A percentile compares a stretch with the other conserved stretches of the same genome.
phyloP scores from a whole-genome alignment of 345 rosid species.

The Garcia nutans region DNA sequence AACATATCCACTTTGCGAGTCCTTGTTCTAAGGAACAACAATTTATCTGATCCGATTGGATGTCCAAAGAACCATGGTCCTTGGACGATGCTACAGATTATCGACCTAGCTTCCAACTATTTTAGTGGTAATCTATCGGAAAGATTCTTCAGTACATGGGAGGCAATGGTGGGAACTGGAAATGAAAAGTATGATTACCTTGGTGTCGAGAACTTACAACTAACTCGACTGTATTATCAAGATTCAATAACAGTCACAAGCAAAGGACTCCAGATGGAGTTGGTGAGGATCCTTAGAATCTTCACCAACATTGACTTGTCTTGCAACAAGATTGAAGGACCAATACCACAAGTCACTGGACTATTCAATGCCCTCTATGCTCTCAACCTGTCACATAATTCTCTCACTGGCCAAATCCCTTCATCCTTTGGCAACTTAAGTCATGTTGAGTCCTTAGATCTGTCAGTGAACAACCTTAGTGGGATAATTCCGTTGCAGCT shows the following conservation, averaged over 20 bases:
- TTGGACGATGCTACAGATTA: slow-evolving; percentile 40
- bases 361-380: slow-evolving; percentile 12
- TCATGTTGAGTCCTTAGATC: slow-evolving; percentile 25
- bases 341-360: slow-evolving; percentile 19
- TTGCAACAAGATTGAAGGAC: slow-evolving; percentile 18
- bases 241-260: slow-evolving; percentile 39
- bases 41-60: slow-evolving; percentile 5
- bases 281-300: slow-evolving; percentile 41
- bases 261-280: slow-evolving; percentile 44
- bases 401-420: slow-evolving; percentile 14
- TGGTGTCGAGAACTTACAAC: slow-evolving; percentile 1
- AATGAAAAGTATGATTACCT: slow-evolving; percentile 24
- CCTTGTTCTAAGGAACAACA: slow-evolving; percentile 38
- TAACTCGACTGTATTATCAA: slow-evolving; percentile 22
- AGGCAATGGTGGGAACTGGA: slow-evolving; percentile 35
- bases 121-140: slow-evolving; percentile 31
- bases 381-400: slow-evolving; percentile 27
- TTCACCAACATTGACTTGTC: slow-evolving; percentile 39
- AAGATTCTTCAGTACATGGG: slow-evolving; percentile 17
- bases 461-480: slow-evolving; percentile 8
- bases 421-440: slow-evolving; percentile 9
- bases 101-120: slow-evolving; percentile 36
- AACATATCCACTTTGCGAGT: slow-evolving; percentile 30
- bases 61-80: background rate
- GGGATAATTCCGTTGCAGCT: slow-evolving; percentile 24